phyloP scores from a whole-genome alignment of 176 grass and related monocot genomes.

The Triticum monococcum region DNA sequence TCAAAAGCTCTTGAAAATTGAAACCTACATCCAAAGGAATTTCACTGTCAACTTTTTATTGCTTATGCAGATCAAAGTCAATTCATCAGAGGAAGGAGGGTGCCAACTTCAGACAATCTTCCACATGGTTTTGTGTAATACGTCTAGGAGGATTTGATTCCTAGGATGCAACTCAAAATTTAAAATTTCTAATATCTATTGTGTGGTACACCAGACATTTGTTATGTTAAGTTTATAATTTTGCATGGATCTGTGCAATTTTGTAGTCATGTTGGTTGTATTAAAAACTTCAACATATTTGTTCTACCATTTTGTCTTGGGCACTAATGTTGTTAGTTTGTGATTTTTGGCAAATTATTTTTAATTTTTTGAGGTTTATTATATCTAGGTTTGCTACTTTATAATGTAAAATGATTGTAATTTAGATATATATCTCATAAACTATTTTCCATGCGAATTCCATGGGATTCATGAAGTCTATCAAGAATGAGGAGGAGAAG shows the following conservation, averaged over 20 bases:
- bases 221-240: not conserved
- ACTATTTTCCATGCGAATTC: not conserved
- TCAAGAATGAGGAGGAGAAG: not conserved
- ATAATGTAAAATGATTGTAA: not conserved
- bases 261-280: not conserved
- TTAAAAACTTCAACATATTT: not conserved
- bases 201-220: not conserved
- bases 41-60: not conserved
- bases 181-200: not conserved
- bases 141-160: not conserved
- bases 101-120: not conserved
- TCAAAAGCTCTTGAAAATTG: not conserved
- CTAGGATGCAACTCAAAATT: not conserved
- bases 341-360: not conserved
- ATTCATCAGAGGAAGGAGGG: not conserved
- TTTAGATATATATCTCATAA: not conserved
- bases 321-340: not conserved
- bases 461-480: not conserved
- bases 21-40: not conserved
- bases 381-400: not conserved
- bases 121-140: constrained; percentile 6
- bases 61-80: not conserved
- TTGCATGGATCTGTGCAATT: not conserved
- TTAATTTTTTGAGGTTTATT: not conserved
- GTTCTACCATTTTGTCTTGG: not conserved